phyloP scores from a whole-genome alignment of 768 basidiomycete species.

The Hygrophorus pudorinus region DNA sequence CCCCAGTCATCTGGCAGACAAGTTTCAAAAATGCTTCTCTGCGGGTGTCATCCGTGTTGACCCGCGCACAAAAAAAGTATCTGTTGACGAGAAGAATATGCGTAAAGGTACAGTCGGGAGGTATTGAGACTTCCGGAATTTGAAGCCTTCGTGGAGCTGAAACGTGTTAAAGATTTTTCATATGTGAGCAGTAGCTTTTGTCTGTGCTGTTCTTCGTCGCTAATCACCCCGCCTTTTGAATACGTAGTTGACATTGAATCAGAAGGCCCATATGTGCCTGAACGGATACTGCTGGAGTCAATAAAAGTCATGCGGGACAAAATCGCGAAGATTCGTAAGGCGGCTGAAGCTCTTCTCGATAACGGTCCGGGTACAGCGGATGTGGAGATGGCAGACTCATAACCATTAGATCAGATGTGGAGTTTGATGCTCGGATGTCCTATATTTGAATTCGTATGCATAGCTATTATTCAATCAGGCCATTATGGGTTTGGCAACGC shows the following conservation, averaged over 20 bases:
- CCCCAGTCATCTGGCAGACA: conserved; percentile 63
- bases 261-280: conserved; percentile 82
- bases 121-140: conserved; percentile 91
- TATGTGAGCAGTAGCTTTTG: conserved; percentile 53
- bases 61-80: conserved; percentile 48
- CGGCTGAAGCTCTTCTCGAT: conserved; percentile 47
- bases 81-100: conserved; percentile 53
- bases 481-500: too few relatives aligned
- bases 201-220: neutral
- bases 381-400: conserved; percentile 31
- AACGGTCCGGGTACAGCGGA: conserved; percentile 29
- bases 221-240: too few relatives aligned
- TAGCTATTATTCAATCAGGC: too few relatives aligned
- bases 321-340: conserved; percentile 46
- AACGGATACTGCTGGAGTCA: conserved; percentile 73
- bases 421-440: too few relatives aligned
- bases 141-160: too few relatives aligned
- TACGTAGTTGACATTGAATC: conserved; percentile 90
- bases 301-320: conserved; percentile 78
- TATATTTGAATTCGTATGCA: too few relatives aligned
- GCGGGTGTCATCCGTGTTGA: conserved; percentile 66
- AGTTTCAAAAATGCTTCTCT: conserved; percentile 85
- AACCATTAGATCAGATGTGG: neutral
- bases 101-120: conserved; percentile 85
- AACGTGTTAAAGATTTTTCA: conserved; percentile 86